Conservation (phyloP, 257 asterid genomes). For the Euphrasia confusa region DNA sequence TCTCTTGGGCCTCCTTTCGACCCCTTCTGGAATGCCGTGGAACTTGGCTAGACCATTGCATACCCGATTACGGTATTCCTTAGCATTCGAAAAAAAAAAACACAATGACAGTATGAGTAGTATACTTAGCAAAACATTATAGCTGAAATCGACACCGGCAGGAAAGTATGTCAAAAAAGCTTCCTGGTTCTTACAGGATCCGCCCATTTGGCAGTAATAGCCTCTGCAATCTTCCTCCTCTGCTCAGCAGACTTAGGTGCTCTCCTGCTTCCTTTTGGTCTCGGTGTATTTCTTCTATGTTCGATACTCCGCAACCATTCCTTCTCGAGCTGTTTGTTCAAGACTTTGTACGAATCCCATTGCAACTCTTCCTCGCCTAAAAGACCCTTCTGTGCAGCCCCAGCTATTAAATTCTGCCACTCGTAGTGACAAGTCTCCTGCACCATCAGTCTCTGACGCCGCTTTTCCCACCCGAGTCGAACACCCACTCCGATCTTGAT, state of each 20-base stretch:
- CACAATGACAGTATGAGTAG: slow-evolving; percentile 3
- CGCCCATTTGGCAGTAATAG: slow-evolving; percentile 94
- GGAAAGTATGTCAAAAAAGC: background rate
- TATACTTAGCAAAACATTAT: background rate
- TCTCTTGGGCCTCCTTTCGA: slow-evolving; percentile 56
- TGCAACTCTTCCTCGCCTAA: slow-evolving; percentile 67
- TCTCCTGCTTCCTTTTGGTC: slow-evolving; percentile 68
- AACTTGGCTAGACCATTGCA: slow-evolving; percentile 59
- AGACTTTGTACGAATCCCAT: slow-evolving; percentile 71
- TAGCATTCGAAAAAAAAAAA: slow-evolving; percentile 9
- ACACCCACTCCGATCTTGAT: slow-evolving; percentile 75
- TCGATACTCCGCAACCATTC: slow-evolving; percentile 73
- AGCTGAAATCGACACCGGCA: background rate
- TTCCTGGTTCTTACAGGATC: slow-evolving; percentile 63
- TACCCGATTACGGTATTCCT: slow-evolving; percentile 73
- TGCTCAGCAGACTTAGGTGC: slow-evolving; percentile 92
- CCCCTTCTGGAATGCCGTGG: slow-evolving; percentile 55
- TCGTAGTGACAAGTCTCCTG: slow-evolving; percentile 77
- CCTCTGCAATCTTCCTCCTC: slow-evolving; percentile 78
- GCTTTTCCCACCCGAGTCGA: slow-evolving; percentile 86
- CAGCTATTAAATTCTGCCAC: slow-evolving; percentile 82
- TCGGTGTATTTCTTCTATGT: slow-evolving; percentile 41
- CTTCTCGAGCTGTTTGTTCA: slow-evolving; percentile 46
- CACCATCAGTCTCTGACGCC: slow-evolving; percentile 57
- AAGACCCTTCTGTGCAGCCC: slow-evolving; percentile 61